Percentiles rank a stretch among this genome's conserved stretches.
Evolutionary conservation across 2,329 filamentous ascomycete genomes (phyloP).

Genomic region (Phaeosphaeriaceae sp.): DNA sequence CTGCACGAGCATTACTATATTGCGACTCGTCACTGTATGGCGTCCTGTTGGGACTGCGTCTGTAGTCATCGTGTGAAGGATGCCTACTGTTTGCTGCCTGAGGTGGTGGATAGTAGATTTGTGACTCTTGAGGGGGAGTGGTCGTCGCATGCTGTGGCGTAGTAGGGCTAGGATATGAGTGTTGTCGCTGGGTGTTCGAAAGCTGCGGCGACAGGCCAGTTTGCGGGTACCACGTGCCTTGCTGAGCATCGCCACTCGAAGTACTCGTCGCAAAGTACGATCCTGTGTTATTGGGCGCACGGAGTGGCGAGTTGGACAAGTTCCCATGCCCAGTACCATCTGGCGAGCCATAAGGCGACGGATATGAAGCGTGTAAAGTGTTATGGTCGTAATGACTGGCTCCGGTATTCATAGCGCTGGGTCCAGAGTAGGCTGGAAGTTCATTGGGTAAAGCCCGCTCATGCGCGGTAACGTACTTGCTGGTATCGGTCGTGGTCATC

Average conservation of each 20-base stretch:
- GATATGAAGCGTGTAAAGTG: constrained; percentile 4
- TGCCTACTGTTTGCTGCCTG: background rate
- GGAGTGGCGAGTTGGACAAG: background rate
- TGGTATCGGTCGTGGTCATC: constrained; percentile 28
- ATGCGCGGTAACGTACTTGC: constrained; percentile 39
- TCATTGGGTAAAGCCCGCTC: constrained; percentile 24
- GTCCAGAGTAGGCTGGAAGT: constrained; percentile 18
- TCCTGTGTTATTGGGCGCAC: background rate
- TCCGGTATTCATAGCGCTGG: constrained; percentile 25
- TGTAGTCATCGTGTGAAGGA: background rate
- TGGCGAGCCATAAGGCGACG: background rate
- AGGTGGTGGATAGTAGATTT: constrained; percentile 4
- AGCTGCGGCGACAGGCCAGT: background rate
- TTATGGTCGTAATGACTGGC: constrained; percentile 28
- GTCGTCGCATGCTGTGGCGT: background rate
- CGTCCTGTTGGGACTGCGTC: background rate
- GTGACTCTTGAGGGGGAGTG: background rate
- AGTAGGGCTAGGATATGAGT: background rate
- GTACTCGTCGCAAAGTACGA: background rate
- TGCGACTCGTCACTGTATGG: constrained; percentile 1
- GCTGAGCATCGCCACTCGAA: background rate
- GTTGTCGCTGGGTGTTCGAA: background rate
- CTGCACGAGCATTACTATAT: background rate
- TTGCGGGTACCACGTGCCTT: background rate
- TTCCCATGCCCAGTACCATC: background rate